These are phyloP conservation scores for Piper longum DNA, from an alignment of 164 flowering plant species.

Conservation along the genomic window DNA sequence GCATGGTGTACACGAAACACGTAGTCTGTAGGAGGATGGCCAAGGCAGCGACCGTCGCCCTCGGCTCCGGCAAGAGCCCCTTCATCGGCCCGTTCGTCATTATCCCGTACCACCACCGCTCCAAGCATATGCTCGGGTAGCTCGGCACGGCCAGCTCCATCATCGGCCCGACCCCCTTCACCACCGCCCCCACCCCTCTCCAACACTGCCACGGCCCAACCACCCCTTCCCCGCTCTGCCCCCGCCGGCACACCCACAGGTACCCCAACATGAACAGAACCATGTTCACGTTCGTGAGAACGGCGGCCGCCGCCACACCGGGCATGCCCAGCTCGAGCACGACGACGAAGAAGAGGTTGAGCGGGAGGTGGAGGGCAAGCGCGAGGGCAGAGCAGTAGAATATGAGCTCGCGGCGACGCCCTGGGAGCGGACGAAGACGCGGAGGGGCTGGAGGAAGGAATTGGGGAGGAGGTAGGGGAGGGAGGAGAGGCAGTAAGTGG, in stretches of 20 bases:
- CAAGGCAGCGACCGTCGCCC: slow-evolving; percentile 72
- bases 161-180: slow-evolving; percentile 20
- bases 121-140: slow-evolving; percentile 78
- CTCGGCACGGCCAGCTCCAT: slow-evolving; percentile 68
- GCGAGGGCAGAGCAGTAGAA: slow-evolving; percentile 76
- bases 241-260: slow-evolving; percentile 22
- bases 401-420: slow-evolving; percentile 66
- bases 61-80: slow-evolving; percentile 73
- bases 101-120: slow-evolving; percentile 99
- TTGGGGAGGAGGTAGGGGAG: slow-evolving; percentile 76
- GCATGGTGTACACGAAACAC: slow-evolving; percentile 80
- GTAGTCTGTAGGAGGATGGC: slow-evolving; percentile 91
- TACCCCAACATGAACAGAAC: slow-evolving; percentile 54
- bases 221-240: slow-evolving; percentile 21
- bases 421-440: slow-evolving; percentile 75
- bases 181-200: slow-evolving; percentile 30
- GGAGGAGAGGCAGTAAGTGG: slow-evolving; percentile 65
- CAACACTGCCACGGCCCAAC: slow-evolving; percentile 7
- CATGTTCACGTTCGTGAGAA: slow-evolving; percentile 74
- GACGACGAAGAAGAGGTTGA: slow-evolving; percentile 42
- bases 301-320: slow-evolving; percentile 81
- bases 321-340: slow-evolving; percentile 46
- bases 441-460: slow-evolving; percentile 62
- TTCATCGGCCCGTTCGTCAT: slow-evolving; percentile 79
- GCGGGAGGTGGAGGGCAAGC: slow-evolving; percentile 65